Percentiles rank a stretch among this genome's conserved stretches.
These are phyloP conservation scores for Geotrichum siamense DNA, from an alignment of 1,139 yeast species.

Conservation along the genomic window DNA sequence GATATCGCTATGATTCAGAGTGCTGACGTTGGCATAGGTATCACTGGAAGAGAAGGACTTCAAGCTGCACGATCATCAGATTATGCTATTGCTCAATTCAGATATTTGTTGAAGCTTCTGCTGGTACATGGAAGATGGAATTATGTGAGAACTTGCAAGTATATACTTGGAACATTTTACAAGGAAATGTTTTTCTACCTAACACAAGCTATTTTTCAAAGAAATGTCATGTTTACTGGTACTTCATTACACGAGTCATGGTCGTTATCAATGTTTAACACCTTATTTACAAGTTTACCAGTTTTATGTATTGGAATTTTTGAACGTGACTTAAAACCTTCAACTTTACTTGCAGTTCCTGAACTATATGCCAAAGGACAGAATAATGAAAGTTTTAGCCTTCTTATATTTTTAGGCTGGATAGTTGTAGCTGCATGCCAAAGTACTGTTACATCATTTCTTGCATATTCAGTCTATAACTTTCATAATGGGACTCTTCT, in stretches of 20 bases:
- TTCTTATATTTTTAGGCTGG: constrained; percentile 68
- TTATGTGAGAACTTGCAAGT: constrained; percentile 83
- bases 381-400: constrained; percentile 64
- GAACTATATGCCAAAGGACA: constrained; percentile 79
- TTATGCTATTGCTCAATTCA: constrained; percentile 90
- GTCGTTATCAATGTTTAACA: constrained; percentile 95
- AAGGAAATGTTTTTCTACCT: constrained; percentile 84
- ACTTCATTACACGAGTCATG: constrained; percentile 89
- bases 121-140: constrained; percentile 95
- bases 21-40: constrained; percentile 96
- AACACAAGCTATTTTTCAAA: constrained; percentile 80
- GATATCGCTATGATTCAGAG: constrained; percentile 98
- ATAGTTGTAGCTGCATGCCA: constrained; percentile 67
- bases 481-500: constrained; percentile 40
- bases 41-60: constrained; percentile 92
- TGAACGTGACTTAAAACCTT: constrained; percentile 81
- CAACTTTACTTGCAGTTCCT: constrained; percentile 85
- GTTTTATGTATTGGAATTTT: constrained; percentile 90
- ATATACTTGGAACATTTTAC: constrained; percentile 88
- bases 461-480: constrained; percentile 64
- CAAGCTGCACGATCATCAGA: constrained; percentile 96
- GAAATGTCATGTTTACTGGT: constrained; percentile 84
- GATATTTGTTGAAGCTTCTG: constrained; percentile 70
- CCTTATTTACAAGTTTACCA: constrained; percentile 86
- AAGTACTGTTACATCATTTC: constrained; percentile 62